Evolutionary conservation across 2,329 filamentous ascomycete species (phyloP).

Genomic region (Trichoderma brevicompactum): DNA sequence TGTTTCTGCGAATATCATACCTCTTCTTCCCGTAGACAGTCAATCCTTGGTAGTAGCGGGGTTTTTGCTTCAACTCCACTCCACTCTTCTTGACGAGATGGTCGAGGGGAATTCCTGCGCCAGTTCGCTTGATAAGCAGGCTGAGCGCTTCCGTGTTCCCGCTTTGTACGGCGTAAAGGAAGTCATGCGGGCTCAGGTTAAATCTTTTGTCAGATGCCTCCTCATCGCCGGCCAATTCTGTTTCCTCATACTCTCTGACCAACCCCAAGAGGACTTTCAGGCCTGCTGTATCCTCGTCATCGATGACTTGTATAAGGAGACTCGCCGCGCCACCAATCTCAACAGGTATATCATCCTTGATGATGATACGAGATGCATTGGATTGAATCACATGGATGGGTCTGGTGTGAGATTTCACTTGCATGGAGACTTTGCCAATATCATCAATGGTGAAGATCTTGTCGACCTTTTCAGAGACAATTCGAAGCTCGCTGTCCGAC

Average conservation of each 20-base stretch:
- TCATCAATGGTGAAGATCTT: constrained; percentile 76
- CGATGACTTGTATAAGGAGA: constrained; percentile 53
- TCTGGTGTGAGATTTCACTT: constrained; percentile 66
- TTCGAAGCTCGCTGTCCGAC: constrained; percentile 47
- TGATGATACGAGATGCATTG: constrained; percentile 41
- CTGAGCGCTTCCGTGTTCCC: constrained; percentile 63
- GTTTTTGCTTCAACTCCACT: constrained; percentile 64
- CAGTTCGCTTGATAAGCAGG: constrained; percentile 67
- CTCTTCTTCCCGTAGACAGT: constrained; percentile 75
- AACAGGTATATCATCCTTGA: constrained; percentile 38
- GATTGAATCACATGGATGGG: constrained; percentile 59
- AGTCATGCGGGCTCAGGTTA: constrained; percentile 47
- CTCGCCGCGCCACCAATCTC: constrained; percentile 10
- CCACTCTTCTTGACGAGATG: constrained; percentile 68
- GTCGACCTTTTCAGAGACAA: constrained; percentile 62
- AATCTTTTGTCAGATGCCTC: constrained; percentile 42
- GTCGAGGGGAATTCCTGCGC: constrained; percentile 71
- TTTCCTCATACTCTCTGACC: constrained; percentile 49
- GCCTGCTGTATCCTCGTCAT: constrained; percentile 56
- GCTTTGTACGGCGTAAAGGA: constrained; percentile 49
- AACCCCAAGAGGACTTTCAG: constrained; percentile 64
- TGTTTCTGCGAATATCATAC: constrained; percentile 35
- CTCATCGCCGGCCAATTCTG: constrained; percentile 44
- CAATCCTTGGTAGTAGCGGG: constrained; percentile 76
- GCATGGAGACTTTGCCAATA: constrained; percentile 68